Evolutionary conservation across 2,329 filamentous ascomycete species (phyloP).

Genomic region (Verticillium tricorpus): DNA sequence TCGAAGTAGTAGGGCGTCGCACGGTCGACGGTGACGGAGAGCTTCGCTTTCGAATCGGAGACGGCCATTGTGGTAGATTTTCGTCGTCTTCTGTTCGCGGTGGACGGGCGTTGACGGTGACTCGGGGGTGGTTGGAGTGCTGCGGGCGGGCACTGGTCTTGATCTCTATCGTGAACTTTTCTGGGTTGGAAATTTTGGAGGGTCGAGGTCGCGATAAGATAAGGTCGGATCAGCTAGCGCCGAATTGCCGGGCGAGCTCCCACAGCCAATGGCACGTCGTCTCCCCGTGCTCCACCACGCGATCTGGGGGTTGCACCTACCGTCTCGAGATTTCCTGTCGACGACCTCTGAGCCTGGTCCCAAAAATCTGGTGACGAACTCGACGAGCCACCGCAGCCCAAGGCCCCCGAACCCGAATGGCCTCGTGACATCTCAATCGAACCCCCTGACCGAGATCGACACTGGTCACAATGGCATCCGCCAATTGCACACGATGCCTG

Average conservation of each 20-base stretch:
- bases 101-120: neutral
- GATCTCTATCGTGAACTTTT: slow-evolving; percentile 10
- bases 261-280: neutral
- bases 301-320: slow-evolving; percentile 4
- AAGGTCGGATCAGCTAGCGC: slow-evolving; percentile 11
- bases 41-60: slow-evolving; percentile 37
- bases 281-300: slow-evolving; percentile 1
- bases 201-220: slow-evolving; percentile 3
- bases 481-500: slow-evolving; percentile 38
- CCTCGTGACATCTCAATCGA: slow-evolving; percentile 1
- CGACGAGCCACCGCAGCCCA: slow-evolving; percentile 3
- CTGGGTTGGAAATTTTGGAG: slow-evolving; percentile 13
- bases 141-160: neutral
- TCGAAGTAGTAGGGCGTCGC: slow-evolving; percentile 91
- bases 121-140: neutral
- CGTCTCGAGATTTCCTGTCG: slow-evolving; percentile 9
- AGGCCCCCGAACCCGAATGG: slow-evolving; percentile 9
- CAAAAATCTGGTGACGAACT: slow-evolving; percentile 10
- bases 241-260: slow-evolving; percentile 5
- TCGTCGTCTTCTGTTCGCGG: slow-evolving; percentile 6
- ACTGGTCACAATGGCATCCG: slow-evolving; percentile 30
- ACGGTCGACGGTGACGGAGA: slow-evolving; percentile 67
- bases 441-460: slow-evolving; percentile 12
- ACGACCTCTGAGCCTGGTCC: slow-evolving; percentile 9
- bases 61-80: slow-evolving; percentile 27